These are phyloP conservation scores for Gastrolobium bilobum DNA, from an alignment of 306 rosid species.

Conservation along the genomic window DNA sequence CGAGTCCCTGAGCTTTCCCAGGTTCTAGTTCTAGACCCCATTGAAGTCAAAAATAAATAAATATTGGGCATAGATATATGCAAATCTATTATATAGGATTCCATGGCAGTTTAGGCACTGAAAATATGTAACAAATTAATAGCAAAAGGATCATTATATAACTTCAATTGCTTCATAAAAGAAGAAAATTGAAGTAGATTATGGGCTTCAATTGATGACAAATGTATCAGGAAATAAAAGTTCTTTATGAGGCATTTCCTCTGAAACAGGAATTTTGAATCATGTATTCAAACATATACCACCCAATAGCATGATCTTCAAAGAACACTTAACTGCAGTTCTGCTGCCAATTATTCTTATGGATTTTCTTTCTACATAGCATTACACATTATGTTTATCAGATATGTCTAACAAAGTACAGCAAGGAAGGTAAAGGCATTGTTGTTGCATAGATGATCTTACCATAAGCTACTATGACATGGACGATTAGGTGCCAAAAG, in stretches of 20 bases:
- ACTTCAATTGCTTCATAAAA: slow-evolving; percentile 25
- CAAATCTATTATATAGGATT: too few species aligned
- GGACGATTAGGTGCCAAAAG: slow-evolving; percentile 81
- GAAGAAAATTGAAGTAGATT: slow-evolving; percentile 15
- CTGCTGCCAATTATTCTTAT: slow-evolving; percentile 8
- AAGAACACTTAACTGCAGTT: slow-evolving; percentile 28
- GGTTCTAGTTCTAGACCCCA: neutral
- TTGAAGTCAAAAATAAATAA: neutral
- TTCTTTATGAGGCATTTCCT: slow-evolving; percentile 25
- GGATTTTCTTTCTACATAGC: slow-evolving; percentile 16
- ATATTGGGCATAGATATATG: neutral
- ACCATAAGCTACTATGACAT: slow-evolving; percentile 90
- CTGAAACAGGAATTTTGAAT: slow-evolving; percentile 19
- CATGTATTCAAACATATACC: slow-evolving; percentile 30
- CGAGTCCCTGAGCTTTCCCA: neutral
- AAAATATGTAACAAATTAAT: neutral
- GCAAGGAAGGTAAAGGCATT: slow-evolving; percentile 21
- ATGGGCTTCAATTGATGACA: slow-evolving; percentile 20
- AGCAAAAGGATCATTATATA: neutral
- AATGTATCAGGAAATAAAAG: slow-evolving; percentile 1
- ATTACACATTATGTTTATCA: neutral
- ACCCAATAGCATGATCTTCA: slow-evolving; percentile 24
- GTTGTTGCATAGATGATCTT: slow-evolving; percentile 49
- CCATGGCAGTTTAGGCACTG: neutral
- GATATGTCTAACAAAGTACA: slow-evolving; percentile 1